phyloP scores from a whole-genome alignment of 306 rosid genomes.

The Medicago lupulina region DNA sequence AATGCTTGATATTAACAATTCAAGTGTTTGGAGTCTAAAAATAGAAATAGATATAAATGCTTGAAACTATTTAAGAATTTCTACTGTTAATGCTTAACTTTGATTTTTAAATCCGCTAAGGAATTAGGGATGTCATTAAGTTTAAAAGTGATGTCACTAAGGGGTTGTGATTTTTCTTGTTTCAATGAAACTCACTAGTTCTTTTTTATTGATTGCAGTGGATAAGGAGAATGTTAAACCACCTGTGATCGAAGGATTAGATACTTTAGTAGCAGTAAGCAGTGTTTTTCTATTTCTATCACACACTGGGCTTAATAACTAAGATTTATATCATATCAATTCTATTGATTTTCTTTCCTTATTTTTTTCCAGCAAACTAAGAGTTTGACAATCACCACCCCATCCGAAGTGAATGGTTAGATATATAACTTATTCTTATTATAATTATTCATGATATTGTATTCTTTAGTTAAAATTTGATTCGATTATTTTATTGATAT shows the following conservation, averaged over 20 bases:
- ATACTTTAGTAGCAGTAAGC: slow-evolving; percentile 66
- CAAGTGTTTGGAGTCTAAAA: too few species aligned
- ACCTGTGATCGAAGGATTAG: slow-evolving; percentile 80
- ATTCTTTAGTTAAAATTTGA: slow-evolving; percentile 27
- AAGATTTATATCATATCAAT: neutral
- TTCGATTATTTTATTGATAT: slow-evolving; percentile 35
- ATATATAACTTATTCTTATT: slow-evolving; percentile 5
- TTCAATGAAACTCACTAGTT: slow-evolving; percentile 18
- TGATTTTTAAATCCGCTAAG: neutral
- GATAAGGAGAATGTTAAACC: slow-evolving; percentile 70
- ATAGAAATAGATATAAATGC: too few species aligned
- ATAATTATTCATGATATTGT: slow-evolving; percentile 16
- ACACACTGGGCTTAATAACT: slow-evolving; percentile 6
- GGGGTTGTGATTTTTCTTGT: too few species aligned
- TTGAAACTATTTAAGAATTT: too few species aligned
- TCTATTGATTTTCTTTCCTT: slow-evolving; percentile 4
- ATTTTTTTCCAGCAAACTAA: slow-evolving; percentile 62
- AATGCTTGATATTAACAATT: too few species aligned
- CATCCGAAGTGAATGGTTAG: slow-evolving; percentile 63
- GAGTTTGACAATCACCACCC: slow-evolving; percentile 43
- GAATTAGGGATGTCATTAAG: too few species aligned
- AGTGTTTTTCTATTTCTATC: slow-evolving; percentile 7
- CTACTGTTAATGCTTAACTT: too few species aligned
- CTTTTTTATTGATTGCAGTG: slow-evolving; percentile 48
- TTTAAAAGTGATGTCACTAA: too few species aligned